Evolutionary conservation across 106 monocot species (phyloP), one percentile per base, ranked within the genome.

Genomic region (Gastrodia elata): DNA sequence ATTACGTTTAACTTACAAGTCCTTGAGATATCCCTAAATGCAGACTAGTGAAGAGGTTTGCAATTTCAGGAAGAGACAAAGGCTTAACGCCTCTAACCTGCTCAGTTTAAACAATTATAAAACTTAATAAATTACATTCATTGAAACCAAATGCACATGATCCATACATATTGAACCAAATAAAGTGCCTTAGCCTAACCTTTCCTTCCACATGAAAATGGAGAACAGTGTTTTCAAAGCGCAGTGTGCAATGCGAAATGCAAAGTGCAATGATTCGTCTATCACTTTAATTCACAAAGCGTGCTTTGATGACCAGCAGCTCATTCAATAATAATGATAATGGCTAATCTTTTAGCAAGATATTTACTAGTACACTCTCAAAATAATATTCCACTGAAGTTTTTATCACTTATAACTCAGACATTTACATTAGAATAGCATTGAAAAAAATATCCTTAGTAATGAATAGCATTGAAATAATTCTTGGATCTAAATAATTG

Each of bases 71-170:
- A 82, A 93, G 79, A 57, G 86, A 70, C 76, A 93, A 64, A 57
- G 93, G 93, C 73, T 88, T 98, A 44, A 98, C 91, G 28, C 93
- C 91, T 81, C 88, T 90, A 75, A 98, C 90, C 97, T 98, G 93
- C 75, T 65, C 80, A 81, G 69, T 42, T 36, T 38, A n/a, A 34
- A 67, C 37, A 67, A 36, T 18, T 37, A 18, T 67, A 13, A 67
- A 37, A n/a, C n/a, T n/a, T n/a, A n/a, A n/a, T n/a, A 58, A 67
- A 36, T 18, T 67, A 16, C 37, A 67, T 36, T 67, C 33, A 65
- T 14, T 20, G n/a, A 34, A 35, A 16, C 16, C 61, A 30, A 61
- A 32, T 61, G n/a, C 28, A 61, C 32, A 61, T 61, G 22, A 61
- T 32, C 61, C 58, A 58, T 61, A 61, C 30, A 32, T 61, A 61